Base-by-base conservation (phyloP, 352 stramenopile genomes). In the Phytophthora boehmeriae region DNA sequence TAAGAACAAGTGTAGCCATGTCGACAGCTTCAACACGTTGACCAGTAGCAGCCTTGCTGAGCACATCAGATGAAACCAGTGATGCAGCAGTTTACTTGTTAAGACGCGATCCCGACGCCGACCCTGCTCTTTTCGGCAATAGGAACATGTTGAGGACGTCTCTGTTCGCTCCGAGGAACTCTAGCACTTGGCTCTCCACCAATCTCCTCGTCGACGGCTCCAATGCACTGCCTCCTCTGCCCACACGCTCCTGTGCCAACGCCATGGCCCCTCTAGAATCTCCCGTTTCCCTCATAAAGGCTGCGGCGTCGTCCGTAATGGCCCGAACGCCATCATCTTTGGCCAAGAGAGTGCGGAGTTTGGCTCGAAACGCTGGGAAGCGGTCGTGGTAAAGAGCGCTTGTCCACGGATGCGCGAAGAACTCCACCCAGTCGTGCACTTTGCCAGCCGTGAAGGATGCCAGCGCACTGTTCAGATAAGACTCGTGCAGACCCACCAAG, bases 61-160 rank as follows among this genome's bases (percentile, higher is more conserved):
- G 13, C 34, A n/a, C 54, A 34, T 57, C 25, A 23, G 27, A 39
- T 53, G 8, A 52, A 53, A 53, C 59, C 32, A 32, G 22, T 51
- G 32, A 19, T 8, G 35, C 16, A 16, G 16, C 23, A n/a, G 36
- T 25, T 63, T 43, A 73, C 32, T 70, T 70, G 30, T 42, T 65
- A 34, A 14, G 25, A 41, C 45, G 45, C 16, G 27, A 14, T 36
- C 57, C 44, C 17, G 59, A 55, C 43, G 48, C 59, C 23, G 38
- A 42, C 5, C 32, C 55, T 6, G 47, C 43, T 34, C 54, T 49
- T 30, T 78, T 77, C 6, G 86, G 83, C 16, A 96, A 59, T 20
- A 93, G 57, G 50, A 93, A 96, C 84, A 94, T 93, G 51, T 77
- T 78, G 47, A 95, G 73, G 13, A 95, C 73, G 22, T 96, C 85